These are phyloP conservation scores for Coemansia sp. DNA, from an alignment of 192 early-diverging fungal species.

Conservation along the genomic window DNA sequence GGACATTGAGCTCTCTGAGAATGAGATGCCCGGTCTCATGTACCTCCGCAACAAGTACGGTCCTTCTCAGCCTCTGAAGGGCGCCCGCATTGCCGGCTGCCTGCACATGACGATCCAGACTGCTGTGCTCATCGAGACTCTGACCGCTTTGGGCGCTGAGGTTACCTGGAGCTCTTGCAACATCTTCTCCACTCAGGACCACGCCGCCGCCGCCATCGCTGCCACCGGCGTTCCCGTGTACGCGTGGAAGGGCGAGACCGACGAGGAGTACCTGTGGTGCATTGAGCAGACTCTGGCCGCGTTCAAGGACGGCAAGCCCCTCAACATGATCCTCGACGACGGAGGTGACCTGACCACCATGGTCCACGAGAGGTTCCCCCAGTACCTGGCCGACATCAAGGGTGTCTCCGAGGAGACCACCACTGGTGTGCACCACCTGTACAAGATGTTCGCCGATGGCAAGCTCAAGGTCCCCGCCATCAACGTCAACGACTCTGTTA, in stretches of 20 bases:
- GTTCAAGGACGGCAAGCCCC: slow-evolving; percentile 91
- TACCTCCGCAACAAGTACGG: slow-evolving; percentile 91
- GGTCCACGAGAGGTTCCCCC: slow-evolving; percentile 95
- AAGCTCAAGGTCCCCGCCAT: slow-evolving; percentile 98
- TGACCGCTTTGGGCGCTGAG: slow-evolving; percentile 93
- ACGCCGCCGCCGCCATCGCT: slow-evolving; percentile 97
- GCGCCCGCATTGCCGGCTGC: slow-evolving; percentile 96
- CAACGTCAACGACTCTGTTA: slow-evolving; percentile 99
- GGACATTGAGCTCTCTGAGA: slow-evolving; percentile 93
- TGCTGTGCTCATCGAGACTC: slow-evolving; percentile 97
- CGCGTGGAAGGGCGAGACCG: slow-evolving; percentile 99
- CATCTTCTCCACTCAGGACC: slow-evolving; percentile 99
- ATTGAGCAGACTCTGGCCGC: slow-evolving; percentile 90
- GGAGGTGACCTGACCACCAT: slow-evolving; percentile 96
- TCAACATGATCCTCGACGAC: slow-evolving; percentile 99
- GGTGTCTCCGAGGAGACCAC: slow-evolving; percentile 99
- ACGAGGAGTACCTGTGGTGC: slow-evolving; percentile 99
- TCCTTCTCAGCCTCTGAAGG: slow-evolving; percentile 82
- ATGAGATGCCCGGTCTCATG: slow-evolving; percentile 99
- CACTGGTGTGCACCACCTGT: slow-evolving; percentile 99
- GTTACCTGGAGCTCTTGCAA: slow-evolving; percentile 87
- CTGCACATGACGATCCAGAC: slow-evolving; percentile 99
- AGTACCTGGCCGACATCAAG: slow-evolving; percentile 80
- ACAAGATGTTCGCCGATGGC: slow-evolving; percentile 97
- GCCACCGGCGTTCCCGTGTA: slow-evolving; percentile 95